Evolutionary conservation across 352 stramenopile species (phyloP).

Genomic region (Pythium vanterpoolii): DNA sequence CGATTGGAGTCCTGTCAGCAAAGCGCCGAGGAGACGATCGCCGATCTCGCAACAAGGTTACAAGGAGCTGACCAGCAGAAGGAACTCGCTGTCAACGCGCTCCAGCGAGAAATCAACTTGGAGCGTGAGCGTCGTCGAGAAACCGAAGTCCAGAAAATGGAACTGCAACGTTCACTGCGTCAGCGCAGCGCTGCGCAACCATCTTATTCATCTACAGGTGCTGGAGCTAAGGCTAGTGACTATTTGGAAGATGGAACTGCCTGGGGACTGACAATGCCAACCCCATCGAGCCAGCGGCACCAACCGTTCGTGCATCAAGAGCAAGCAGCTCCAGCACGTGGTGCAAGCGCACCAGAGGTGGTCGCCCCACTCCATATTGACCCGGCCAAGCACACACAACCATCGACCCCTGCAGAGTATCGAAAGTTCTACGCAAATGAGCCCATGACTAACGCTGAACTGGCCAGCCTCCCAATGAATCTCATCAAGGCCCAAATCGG

Average conservation of each 20-base stretch:
- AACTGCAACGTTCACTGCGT: slow-evolving; percentile 44
- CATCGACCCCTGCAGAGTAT: slow-evolving; percentile 20
- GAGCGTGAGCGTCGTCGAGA: slow-evolving; percentile 57
- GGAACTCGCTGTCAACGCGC: slow-evolving; percentile 29
- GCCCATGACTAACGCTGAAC: slow-evolving; percentile 54
- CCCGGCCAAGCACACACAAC: neutral
- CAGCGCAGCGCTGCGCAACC: slow-evolving; percentile 22
- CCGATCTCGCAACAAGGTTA: slow-evolving; percentile 43
- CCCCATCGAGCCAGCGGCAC: slow-evolving; percentile 1
- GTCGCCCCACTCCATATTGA: neutral
- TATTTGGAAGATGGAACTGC: neutral
- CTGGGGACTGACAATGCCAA: neutral
- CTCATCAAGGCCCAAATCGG: slow-evolving; percentile 74
- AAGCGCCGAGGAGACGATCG: slow-evolving; percentile 60
- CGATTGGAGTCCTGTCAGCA: slow-evolving; percentile 51
- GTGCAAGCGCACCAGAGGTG: neutral
- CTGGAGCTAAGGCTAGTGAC: neutral
- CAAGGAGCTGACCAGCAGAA: slow-evolving; percentile 54
- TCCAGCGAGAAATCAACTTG: slow-evolving; percentile 55
- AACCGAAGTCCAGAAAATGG: slow-evolving; percentile 55
- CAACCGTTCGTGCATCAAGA: neutral
- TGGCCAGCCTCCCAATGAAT: slow-evolving; percentile 65
- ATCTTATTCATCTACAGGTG: neutral
- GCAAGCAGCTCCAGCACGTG: slow-evolving; percentile 1
- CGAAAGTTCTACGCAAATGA: slow-evolving; percentile 74